phyloP scores from a whole-genome alignment of 106 monocot genomes.

The Platanthera zijinensis region DNA sequence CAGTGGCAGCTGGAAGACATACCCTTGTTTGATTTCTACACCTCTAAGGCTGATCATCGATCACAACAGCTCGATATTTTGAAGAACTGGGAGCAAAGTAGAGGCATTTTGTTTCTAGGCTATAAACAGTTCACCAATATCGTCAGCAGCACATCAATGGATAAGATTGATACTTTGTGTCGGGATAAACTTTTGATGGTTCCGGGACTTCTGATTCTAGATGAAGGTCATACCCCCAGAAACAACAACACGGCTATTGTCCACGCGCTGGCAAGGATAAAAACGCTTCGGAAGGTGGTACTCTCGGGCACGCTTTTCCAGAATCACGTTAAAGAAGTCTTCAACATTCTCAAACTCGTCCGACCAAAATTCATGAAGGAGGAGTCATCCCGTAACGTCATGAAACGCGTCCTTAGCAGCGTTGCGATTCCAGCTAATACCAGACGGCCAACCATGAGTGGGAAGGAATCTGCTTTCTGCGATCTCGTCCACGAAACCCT shows the following conservation, averaged over 20 bases:
- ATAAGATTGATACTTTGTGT: conserved; percentile 43
- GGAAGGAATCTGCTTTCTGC: conserved; percentile 32
- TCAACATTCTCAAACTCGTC: conserved; percentile 85
- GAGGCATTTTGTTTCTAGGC: conserved; percentile 63
- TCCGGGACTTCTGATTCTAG: conserved; percentile 72
- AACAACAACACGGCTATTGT: conserved; percentile 66
- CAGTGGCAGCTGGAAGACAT: conserved; percentile 88
- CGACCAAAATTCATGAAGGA: conserved; percentile 62
- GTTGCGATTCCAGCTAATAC: conserved; percentile 39
- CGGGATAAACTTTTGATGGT: conserved; percentile 62
- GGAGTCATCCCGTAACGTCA: conserved; percentile 35
- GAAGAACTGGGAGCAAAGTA: conserved; percentile 56
- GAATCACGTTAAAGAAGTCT: conserved; percentile 85
- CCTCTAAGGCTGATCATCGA: conserved; percentile 64
- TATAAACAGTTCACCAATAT: conserved; percentile 70
- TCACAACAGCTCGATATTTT: conserved; percentile 68
- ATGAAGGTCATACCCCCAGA: conserved; percentile 90
- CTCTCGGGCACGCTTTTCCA: conserved; percentile 95
- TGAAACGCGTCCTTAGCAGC: conserved; percentile 44
- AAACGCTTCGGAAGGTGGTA: conserved; percentile 73
- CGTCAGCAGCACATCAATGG: conserved; percentile 23
- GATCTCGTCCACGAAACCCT: conserved; percentile 73
- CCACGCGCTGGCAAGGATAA: conserved; percentile 57
- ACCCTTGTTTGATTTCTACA: conserved; percentile 77
- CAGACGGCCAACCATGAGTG: conserved; percentile 19